Conservation (phyloP, 495 filamentous ascomycete genomes). For the Penicillium malachiteum region DNA sequence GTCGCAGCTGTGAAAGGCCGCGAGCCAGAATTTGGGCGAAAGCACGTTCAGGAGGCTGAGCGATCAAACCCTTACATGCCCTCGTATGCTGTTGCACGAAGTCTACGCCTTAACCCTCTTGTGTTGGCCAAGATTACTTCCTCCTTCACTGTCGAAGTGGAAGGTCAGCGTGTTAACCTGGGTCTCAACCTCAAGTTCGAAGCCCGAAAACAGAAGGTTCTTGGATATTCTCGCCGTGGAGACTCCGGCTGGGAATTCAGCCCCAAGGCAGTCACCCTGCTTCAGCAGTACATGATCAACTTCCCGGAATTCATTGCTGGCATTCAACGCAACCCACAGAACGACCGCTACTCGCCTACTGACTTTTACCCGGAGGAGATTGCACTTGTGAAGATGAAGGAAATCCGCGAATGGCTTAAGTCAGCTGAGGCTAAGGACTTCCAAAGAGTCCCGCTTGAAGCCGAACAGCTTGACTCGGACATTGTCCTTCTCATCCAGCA, state of each 20-base stretch:
- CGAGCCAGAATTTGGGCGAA: constrained; percentile 77
- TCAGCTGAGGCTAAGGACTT: constrained; percentile 84
- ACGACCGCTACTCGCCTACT: constrained; percentile 72
- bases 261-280: constrained; percentile 72
- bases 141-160: constrained; percentile 78
- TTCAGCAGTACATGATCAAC: constrained; percentile 83
- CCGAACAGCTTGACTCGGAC: constrained; percentile 91
- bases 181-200: constrained; percentile 98
- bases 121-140: constrained; percentile 95
- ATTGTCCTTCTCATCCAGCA: constrained; percentile 78
- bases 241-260: constrained; percentile 94
- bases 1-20: constrained; percentile 64
- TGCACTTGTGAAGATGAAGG: constrained; percentile 64
- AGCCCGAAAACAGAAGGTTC: constrained; percentile 88
- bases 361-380: constrained; percentile 78
- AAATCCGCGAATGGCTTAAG: constrained; percentile 91
- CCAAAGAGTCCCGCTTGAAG: constrained; percentile 89
- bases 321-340: constrained; percentile 72
- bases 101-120: constrained; percentile 77
- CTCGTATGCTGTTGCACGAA: constrained; percentile 80
- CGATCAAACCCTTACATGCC: constrained; percentile 72
- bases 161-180: constrained; percentile 78
- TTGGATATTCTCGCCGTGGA: constrained; percentile 88
- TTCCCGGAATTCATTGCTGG: constrained; percentile 95
- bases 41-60: constrained; percentile 67